Conservation (phyloP, 805 yeast genomes). For the Nakazawaea laoshanensis region DNA sequence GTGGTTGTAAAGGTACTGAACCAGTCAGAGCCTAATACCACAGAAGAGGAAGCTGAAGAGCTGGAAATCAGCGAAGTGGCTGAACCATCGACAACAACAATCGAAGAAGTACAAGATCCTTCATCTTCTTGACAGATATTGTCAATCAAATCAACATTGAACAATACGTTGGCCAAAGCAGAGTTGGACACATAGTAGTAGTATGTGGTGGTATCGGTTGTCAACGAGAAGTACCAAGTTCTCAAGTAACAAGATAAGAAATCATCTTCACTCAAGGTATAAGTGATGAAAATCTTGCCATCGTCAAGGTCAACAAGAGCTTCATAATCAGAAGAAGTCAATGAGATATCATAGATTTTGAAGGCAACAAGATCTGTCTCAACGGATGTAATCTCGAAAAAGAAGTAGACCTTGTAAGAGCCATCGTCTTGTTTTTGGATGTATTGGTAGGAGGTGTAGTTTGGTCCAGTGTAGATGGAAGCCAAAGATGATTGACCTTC, state of each 20-base stretch:
- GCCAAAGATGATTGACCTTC: neutral
- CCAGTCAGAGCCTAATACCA: no score
- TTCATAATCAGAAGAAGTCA: neutral
- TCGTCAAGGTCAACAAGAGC: neutral
- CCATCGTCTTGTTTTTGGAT: neutral
- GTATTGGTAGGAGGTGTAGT: constrained; percentile 2
- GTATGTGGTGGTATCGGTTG: neutral
- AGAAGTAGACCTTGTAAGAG: constrained; percentile 1
- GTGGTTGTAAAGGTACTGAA: no score
- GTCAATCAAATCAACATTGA: constrained; percentile 1
- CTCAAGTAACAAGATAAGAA: constrained; percentile 1
- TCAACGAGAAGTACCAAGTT: constrained; percentile 1
- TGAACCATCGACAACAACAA: neutral
- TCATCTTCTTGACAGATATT: constrained; percentile 1
- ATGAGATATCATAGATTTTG: constrained; percentile 1
- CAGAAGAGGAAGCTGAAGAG: no score
- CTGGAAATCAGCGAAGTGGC: no score
- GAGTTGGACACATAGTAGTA: constrained; percentile 1
- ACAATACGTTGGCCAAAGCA: neutral
- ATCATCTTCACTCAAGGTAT: neutral
- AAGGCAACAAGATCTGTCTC: neutral
- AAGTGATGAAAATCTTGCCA: neutral
- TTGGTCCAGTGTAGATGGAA: constrained; percentile 4
- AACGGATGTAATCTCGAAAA: neutral
- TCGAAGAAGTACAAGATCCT: neutral